These are phyloP conservation scores for Boletales sp. DNA, from an alignment of 768 basidiomycete genomes.

Conservation along the genomic window DNA sequence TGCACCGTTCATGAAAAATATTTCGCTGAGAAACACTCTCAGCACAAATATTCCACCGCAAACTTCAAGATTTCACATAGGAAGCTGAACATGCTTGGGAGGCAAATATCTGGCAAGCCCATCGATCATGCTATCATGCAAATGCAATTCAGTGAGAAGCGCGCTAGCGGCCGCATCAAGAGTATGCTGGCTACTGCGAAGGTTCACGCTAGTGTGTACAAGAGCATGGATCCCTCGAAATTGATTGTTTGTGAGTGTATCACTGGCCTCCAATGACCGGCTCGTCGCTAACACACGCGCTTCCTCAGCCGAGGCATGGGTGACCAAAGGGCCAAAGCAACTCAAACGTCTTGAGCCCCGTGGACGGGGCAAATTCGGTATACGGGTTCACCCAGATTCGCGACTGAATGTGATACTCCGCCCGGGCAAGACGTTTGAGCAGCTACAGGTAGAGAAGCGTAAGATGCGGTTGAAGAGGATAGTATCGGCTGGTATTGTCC, in stretches of 20 bases:
- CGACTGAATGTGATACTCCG: constrained; percentile 72
- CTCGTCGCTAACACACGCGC: constrained; percentile 3
- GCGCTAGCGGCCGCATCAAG: constrained; percentile 80
- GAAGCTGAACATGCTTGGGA: constrained; percentile 85
- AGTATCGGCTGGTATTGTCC: constrained; percentile 71
- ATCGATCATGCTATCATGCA: constrained; percentile 95
- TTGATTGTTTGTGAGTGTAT: constrained; percentile 74
- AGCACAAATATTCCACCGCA: constrained; percentile 94
- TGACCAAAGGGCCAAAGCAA: constrained; percentile 71
- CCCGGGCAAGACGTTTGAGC: constrained; percentile 75
- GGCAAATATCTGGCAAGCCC: constrained; percentile 86
- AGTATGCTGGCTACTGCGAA: constrained; percentile 85
- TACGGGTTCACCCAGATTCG: constrained; percentile 73
- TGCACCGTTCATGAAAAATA: not conserved
- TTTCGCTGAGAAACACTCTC: constrained; percentile 6
- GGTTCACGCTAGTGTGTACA: constrained; percentile 77
- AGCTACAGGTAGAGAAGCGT: constrained; percentile 60
- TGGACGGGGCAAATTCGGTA: constrained; percentile 78
- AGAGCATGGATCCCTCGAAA: constrained; percentile 65
- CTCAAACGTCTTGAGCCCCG: constrained; percentile 72
- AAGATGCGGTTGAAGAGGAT: constrained; percentile 70
- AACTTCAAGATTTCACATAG: constrained; percentile 92
- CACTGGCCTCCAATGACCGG: not conserved
- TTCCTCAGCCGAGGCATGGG: constrained; percentile 84
- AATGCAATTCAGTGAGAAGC: constrained; percentile 95